Conservation (phyloP, 495 filamentous ascomycete genomes). For the Talaromyces wortmannii region DNA sequence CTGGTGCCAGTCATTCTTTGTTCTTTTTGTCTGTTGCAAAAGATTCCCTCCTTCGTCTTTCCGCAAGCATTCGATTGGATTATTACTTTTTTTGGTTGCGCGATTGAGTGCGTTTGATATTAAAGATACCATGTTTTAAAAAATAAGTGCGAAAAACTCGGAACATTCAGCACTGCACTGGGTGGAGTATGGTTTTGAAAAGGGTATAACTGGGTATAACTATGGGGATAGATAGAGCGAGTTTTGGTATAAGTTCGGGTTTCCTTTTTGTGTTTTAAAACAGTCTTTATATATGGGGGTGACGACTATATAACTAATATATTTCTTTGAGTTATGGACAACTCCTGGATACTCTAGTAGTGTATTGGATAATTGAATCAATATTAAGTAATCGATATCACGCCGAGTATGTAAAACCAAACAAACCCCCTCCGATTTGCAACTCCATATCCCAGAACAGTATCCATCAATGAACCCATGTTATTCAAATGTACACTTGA, state of each 20-base stretch:
- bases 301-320: too few species aligned
- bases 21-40: not conserved
- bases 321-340: too few species aligned
- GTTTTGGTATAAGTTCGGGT: not conserved
- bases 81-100: not conserved
- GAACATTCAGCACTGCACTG: conserved; percentile 3
- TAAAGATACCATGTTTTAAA: not conserved
- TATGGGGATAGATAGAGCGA: not conserved
- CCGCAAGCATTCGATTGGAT: not conserved
- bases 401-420: too few species aligned
- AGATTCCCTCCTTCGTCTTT: not conserved
- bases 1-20: not conserved
- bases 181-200: not conserved
- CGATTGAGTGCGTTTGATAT: not conserved
- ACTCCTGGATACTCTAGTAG: too few species aligned
- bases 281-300: too few species aligned
- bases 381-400: too few species aligned
- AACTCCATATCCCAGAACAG: too few species aligned
- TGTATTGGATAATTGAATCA: too few species aligned
- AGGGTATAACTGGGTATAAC: too few species aligned
- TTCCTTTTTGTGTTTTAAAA: not conserved
- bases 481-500: too few species aligned
- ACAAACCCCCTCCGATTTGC: too few species aligned
- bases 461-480: too few species aligned
- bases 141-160: not conserved